Evolutionary conservation across 83 land plant genomes (phyloP), one percentile per base, ranked within the genome.

Genomic region (Picea abies): DNA sequence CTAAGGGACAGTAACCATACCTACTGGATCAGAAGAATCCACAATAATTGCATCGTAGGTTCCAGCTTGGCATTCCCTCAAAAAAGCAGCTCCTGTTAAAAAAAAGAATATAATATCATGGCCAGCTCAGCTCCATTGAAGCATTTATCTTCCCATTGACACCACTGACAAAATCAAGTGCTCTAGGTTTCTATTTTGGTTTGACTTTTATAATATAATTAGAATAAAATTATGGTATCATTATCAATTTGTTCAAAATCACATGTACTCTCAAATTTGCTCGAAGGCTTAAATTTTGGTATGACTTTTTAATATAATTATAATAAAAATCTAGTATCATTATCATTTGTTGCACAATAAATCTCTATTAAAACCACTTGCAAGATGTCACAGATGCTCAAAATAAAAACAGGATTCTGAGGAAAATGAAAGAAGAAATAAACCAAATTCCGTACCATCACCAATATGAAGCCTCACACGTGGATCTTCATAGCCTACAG

Each of bases 31-130:
- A 82, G 23, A 29, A n/a, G 15, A 32, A 49, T 97, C 99, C 62
- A 97, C 96, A 37, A 97, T 96, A 32, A 97, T 82, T 62, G 97
- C 97, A 91, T 97, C 99, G 85, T 97, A 97, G 60, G 94, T 88
- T 35, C 98, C 98, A 77, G 89, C 95, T 3, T 91, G 85, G 71
- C 84, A 96, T 73, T 84, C 89, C 80, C 89, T 92, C 78, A 97
- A 58, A 80, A 97, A 97, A 17, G 92, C 93, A 77, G 93, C 99
- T 58, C 99, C 99, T 97, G 92, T 63, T 56, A 56, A 67, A 47
- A 7, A 17, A 47, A 22, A 16, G 52, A 16, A 11, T 41, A 1
- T 98, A 8, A 32, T 32, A 16, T 14, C 5, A 63, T 39, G 25
- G 12, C 16, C 4, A 39, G 15, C 3, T 29, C 17, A 17, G 2